Evolutionary conservation across 306 rosid genomes (phyloP).

Genomic region (Mimosa bimucronata): DNA sequence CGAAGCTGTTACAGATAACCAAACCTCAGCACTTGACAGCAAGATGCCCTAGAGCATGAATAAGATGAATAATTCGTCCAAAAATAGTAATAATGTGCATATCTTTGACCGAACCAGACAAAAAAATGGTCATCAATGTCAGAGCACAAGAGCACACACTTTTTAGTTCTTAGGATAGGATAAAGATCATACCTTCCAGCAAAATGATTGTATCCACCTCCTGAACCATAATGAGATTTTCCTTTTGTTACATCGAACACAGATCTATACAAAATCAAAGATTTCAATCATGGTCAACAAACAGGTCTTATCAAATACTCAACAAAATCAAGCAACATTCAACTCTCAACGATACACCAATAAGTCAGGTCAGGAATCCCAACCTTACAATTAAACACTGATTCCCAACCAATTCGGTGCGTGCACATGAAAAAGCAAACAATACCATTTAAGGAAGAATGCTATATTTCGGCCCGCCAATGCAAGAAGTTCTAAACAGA

Average conservation of each 20-base stretch:
- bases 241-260: slow-evolving; percentile 94
- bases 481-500: not conserved
- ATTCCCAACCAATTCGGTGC: not conserved
- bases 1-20: not conserved
- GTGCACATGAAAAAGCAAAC: not conserved
- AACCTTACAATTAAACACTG: not conserved
- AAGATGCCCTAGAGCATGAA: not conserved
- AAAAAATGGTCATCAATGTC: not conserved
- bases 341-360: not conserved
- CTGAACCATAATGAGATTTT: slow-evolving; percentile 86
- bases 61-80: not conserved
- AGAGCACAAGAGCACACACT: slow-evolving; percentile 16
- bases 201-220: slow-evolving; percentile 94
- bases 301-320: not conserved
- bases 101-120: not conserved
- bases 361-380: slow-evolving; percentile 10
- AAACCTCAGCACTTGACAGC: not conserved
- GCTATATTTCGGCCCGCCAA: slow-evolving; percentile 1
- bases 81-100: not conserved
- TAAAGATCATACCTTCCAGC: slow-evolving; percentile 72
- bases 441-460: not conserved
- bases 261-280: slow-evolving; percentile 56
- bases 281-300: slow-evolving; percentile 21
- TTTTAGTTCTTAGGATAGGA: not conserved
- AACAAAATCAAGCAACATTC: not conserved